Conservation (phyloP, 164 flowering plant genomes). For the Umbilicus rupestris region DNA sequence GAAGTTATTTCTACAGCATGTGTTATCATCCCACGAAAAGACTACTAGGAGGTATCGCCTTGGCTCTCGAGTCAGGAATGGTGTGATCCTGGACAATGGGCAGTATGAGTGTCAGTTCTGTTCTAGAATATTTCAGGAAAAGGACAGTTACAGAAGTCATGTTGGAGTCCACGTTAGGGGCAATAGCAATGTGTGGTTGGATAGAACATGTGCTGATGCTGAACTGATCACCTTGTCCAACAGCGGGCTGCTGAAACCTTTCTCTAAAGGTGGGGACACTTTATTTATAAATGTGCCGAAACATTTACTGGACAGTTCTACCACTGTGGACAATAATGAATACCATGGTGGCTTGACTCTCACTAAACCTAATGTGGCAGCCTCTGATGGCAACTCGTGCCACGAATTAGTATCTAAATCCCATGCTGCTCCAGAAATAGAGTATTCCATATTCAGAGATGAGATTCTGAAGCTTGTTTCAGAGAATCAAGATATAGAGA, state of each 20-base stretch:
- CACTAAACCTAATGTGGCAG: slow-evolving; percentile 10
- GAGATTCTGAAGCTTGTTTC: neutral
- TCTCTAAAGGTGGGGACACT: slow-evolving; percentile 35
- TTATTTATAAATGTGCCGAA: slow-evolving; percentile 37
- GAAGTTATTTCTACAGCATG: slow-evolving; percentile 63
- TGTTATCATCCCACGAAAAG: slow-evolving; percentile 51
- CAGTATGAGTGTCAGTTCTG: slow-evolving; percentile 78
- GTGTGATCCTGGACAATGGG: slow-evolving; percentile 61
- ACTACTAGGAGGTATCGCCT: slow-evolving; percentile 44
- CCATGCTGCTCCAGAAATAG: slow-evolving; percentile 12
- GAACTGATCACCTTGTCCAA: slow-evolving; percentile 18
- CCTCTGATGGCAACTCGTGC: slow-evolving; percentile 7
- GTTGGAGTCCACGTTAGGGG: slow-evolving; percentile 66
- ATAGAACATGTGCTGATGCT: slow-evolving; percentile 25
- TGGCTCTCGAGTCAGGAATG: slow-evolving; percentile 59
- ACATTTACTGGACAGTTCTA: slow-evolving; percentile 26
- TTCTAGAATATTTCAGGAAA: slow-evolving; percentile 58
- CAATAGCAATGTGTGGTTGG: slow-evolving; percentile 29
- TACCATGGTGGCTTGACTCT: neutral
- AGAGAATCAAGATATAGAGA: too few relatives aligned
- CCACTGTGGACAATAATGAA: slow-evolving; percentile 5
- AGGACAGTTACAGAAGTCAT: slow-evolving; percentile 65
- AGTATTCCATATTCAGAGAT: slow-evolving; percentile 3
- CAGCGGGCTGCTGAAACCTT: slow-evolving; percentile 20
- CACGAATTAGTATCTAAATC: slow-evolving; percentile 12